Evolutionary conservation across 179 eudicot genomes (phyloP), one percentile per base, ranked within the genome.

Genomic region (Silene vulgaris): DNA sequence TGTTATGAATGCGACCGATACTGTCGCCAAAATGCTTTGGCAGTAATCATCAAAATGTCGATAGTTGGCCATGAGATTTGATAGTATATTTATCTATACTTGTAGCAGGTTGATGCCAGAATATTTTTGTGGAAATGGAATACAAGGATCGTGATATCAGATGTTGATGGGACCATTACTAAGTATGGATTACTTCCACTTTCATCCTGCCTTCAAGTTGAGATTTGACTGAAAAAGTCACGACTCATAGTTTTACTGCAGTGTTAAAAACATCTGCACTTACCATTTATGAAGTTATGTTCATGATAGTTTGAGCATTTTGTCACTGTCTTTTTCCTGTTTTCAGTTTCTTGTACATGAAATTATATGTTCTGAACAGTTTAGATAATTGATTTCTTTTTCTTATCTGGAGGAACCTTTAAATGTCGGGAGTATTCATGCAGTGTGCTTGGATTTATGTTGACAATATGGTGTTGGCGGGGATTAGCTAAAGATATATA

Each of bases 131-230:
- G 99, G 99, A 89, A 88, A 83, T 93, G 97, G 92, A 89, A 89
- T 82, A 81, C 92, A 23, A 87, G 89, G 68, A 79, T 96, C 73
- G 99, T 96, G 77, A 91, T 96, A 50, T 93, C 99, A 63, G 99
- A 96, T 83, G 99, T 96, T 73, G 99, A 95, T 84, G 99, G 99
- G 74, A 95, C 99, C 73, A 95, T 95, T 79, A 95, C 99, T 1
- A 90, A 90, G 96, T 90, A 85, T 76, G 92, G n/a, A 45, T 32
- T 75, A 12, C 4, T 67, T 26, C 3, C 26, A 71, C 40, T 12
- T 60, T 52, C 13, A 67, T 59, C 37, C 74, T 67, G 14, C 40
- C 43, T 30, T 32, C 30, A 57, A 72, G 20, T 72, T 67, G 14
- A 19, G n/a, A 32, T 65, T 72, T 8, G 54, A 70, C 16, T 32